Conservation (phyloP, 805 yeast genomes). For the Candida succiphila region DNA sequence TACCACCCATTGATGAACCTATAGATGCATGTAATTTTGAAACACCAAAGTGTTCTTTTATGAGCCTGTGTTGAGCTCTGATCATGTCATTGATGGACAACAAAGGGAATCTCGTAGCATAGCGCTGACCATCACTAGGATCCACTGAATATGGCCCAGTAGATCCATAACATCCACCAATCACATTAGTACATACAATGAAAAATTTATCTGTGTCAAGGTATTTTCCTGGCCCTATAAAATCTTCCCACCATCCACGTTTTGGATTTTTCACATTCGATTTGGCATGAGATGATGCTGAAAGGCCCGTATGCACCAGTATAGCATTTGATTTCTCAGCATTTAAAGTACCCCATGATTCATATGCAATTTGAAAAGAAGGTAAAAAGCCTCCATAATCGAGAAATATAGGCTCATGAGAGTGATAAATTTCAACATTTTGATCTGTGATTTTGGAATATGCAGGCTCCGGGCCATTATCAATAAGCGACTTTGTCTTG, state of each 20-base stretch:
- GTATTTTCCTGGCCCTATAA: conserved; percentile 76
- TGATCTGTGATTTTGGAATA: conserved; percentile 56
- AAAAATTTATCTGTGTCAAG: conserved; percentile 77
- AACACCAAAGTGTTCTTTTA: conserved; percentile 54
- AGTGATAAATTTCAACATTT: conserved; percentile 54
- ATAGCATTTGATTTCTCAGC: conserved; percentile 58
- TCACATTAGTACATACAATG: conserved; percentile 80
- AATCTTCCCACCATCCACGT: conserved; percentile 94
- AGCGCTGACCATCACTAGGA: conserved; percentile 55
- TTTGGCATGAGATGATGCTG: conserved; percentile 90
- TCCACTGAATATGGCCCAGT: conserved; percentile 84
- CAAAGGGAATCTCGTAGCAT: conserved; percentile 85
- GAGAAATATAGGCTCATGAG: conserved; percentile 50
- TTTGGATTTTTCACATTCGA: conserved; percentile 60
- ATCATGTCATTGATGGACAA: conserved; percentile 85
- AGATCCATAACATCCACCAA: conserved; percentile 93
- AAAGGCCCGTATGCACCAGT: conserved; percentile 79
- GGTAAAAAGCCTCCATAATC: conserved; percentile 80
- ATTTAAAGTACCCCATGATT: conserved; percentile 80
- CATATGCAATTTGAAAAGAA: conserved; percentile 77
- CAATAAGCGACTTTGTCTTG: conserved; percentile 33
- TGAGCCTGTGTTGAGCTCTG: conserved; percentile 70
- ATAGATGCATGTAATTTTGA: conserved; percentile 63
- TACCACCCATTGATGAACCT: conserved; percentile 98
- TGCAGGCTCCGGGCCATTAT: conserved; percentile 79